A percentile compares a stretch with the other conserved stretches of the same genome.
Evolutionary conservation across 169 alveolate genomes (phyloP).

Genomic region (Babesia divergens): DNA sequence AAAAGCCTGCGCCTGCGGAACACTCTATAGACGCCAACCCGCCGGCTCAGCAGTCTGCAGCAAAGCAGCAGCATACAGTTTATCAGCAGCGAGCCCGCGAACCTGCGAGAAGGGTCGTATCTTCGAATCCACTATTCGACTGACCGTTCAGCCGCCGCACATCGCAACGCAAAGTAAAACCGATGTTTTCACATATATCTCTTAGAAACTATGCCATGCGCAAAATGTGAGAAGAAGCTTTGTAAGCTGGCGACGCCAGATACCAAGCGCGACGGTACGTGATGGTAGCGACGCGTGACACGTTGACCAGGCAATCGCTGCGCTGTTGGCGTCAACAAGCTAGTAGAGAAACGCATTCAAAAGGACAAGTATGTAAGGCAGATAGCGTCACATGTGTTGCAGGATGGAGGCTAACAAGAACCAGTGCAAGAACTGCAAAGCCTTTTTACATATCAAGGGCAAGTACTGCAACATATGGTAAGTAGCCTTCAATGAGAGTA

Average conservation of each 20-base stretch:
- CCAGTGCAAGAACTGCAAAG: conserved; percentile 75
- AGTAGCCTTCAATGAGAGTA: not conserved
- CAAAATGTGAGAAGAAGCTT: conserved; percentile 72
- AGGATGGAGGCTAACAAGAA: conserved; percentile 68
- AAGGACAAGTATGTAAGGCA: conserved; percentile 64
- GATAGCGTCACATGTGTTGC: not conserved
- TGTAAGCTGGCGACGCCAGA: conserved; percentile 75
- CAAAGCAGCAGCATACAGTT: not conserved
- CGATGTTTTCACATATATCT: not conserved
- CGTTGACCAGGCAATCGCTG: conserved; percentile 61
- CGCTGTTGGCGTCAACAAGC: conserved; percentile 69
- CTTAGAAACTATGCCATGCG: conserved; percentile 71
- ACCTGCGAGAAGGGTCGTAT: conserved; percentile 5
- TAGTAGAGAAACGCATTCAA: conserved; percentile 58
- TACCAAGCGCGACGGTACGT: conserved; percentile 65
- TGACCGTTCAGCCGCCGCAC: not conserved
- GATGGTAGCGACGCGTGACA: not conserved
- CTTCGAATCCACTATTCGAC: conserved; percentile 24
- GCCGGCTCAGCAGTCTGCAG: not conserved
- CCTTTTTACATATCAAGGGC: conserved; percentile 72
- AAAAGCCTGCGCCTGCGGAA: not conserved
- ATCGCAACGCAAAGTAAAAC: not conserved
- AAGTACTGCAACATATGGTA: conserved; percentile 75
- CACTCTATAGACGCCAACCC: not conserved
- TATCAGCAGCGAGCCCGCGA: conserved; percentile 11